Evolutionary conservation across 129 eudicot species (phyloP).

Genomic region (Tagetes patula): DNA sequence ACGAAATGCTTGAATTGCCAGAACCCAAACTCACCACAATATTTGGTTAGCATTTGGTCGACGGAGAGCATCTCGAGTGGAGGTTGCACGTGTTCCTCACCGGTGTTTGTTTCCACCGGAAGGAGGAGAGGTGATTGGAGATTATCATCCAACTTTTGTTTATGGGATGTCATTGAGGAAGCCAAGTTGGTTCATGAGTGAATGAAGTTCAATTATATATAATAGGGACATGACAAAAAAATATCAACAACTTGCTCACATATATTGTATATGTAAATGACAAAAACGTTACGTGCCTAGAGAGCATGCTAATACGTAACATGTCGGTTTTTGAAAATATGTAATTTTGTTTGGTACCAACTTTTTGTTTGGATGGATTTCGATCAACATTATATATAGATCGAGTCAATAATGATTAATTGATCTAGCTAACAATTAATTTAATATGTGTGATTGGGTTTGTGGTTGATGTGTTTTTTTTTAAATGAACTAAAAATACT

Average conservation of each 20-base stretch:
- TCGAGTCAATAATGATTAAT: too few relatives aligned
- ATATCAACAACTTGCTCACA: background rate
- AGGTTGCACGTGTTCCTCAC: constrained; percentile 3
- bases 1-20: constrained; percentile 80
- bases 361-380: too few relatives aligned
- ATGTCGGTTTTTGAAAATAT: background rate
- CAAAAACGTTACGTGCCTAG: background rate
- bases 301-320: too few relatives aligned
- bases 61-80: constrained; percentile 43
- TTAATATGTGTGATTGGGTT: too few relatives aligned
- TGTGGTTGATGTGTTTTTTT: too few relatives aligned
- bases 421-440: too few relatives aligned
- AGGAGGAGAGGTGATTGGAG: constrained; percentile 50
- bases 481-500: too few relatives aligned
- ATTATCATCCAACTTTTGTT: constrained; percentile 8
- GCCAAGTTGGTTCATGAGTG: background rate
- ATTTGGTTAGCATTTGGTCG: constrained; percentile 63
- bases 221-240: too few relatives aligned
- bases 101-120: constrained; percentile 2
- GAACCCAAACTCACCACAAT: constrained; percentile 87
- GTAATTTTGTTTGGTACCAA: background rate
- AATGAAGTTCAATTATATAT: background rate
- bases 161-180: constrained; percentile 16
- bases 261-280: background rate
- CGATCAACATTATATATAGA: too few relatives aligned